These are phyloP conservation scores for Verticillium dahliae DNA, from an alignment of 2,329 filamentous ascomycete species.

Conservation along the genomic window DNA sequence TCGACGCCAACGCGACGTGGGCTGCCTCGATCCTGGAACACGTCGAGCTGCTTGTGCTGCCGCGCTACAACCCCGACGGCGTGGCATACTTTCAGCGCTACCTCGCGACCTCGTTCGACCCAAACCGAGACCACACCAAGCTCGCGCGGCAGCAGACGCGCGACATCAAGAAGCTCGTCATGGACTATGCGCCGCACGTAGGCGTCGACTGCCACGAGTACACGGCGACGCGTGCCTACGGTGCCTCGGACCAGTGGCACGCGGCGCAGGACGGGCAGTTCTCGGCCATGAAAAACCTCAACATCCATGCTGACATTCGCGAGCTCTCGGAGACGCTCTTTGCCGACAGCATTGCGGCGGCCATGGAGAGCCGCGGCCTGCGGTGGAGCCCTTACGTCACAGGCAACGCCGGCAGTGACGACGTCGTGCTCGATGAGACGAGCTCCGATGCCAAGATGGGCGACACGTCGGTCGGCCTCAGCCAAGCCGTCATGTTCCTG, in stretches of 20 bases:
- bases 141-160: conserved; percentile 23
- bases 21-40: conserved; percentile 18
- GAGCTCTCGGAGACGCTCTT: conserved; percentile 20
- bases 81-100: conserved; percentile 24
- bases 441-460: conserved; percentile 21
- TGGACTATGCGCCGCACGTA: conserved; percentile 20
- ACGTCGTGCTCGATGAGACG: conserved; percentile 17
- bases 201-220: conserved; percentile 26
- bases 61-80: conserved; percentile 25
- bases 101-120: conserved; percentile 20
- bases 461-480: conserved; percentile 20
- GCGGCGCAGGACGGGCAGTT: conserved; percentile 16
- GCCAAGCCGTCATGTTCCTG: conserved; percentile 21
- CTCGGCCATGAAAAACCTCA: conserved; percentile 25
- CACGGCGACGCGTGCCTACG: conserved; percentile 9
- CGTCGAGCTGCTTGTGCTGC: conserved; percentile 21
- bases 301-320: conserved; percentile 21
- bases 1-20: conserved; percentile 21
- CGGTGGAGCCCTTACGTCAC: conserved; percentile 22
- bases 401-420: conserved; percentile 9
- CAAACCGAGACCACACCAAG: conserved; percentile 25
- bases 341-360: conserved; percentile 17
- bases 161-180: conserved; percentile 20
- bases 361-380: conserved; percentile 19
- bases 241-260: conserved; percentile 4